Conservation (phyloP, 768 basidiomycete genomes). For the Piloderma croceum region DNA sequence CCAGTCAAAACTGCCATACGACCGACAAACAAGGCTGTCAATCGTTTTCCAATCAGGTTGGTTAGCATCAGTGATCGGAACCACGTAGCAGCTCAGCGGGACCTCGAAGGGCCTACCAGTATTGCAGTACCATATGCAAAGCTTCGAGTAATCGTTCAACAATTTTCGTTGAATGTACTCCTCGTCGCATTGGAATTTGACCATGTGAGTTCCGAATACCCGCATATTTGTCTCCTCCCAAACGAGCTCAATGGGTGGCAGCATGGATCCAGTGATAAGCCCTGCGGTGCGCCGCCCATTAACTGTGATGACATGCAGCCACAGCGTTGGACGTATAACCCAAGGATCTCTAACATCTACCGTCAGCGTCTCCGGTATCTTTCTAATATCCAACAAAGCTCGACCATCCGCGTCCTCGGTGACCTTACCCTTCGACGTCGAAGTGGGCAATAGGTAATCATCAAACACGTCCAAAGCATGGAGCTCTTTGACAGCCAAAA, state of each 20-base stretch:
- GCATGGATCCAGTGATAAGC: constrained; percentile 58
- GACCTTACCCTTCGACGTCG: constrained; percentile 42
- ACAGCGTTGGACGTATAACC: constrained; percentile 49
- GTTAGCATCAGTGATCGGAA: constrained; percentile 49
- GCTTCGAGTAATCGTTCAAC: constrained; percentile 63
- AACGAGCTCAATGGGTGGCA: constrained; percentile 44
- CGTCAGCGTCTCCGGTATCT: constrained; percentile 50
- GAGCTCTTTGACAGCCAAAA: constrained; percentile 66
- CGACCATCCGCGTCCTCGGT: constrained; percentile 52
- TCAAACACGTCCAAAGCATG: constrained; percentile 73
- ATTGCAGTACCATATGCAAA: constrained; percentile 57
- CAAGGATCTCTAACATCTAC: constrained; percentile 64
- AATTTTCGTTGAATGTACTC: constrained; percentile 41
- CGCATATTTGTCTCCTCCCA: constrained; percentile 28
- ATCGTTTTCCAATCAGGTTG: constrained; percentile 59
- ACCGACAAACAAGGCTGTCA: constrained; percentile 40
- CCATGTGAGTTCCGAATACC: constrained; percentile 27
- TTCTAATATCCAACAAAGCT: constrained; percentile 35
- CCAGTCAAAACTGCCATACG: constrained; percentile 54
- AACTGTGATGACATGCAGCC: constrained; percentile 57
- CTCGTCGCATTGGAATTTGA: constrained; percentile 40
- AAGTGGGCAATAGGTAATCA: constrained; percentile 73
- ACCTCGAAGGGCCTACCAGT: constrained; percentile 50
- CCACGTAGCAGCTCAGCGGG: constrained; percentile 56
- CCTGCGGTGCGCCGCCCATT: constrained; percentile 49